Evolutionary conservation across 495 filamentous ascomycete genomes (phyloP).

Genomic region (Sabuloglossum arenarium): DNA sequence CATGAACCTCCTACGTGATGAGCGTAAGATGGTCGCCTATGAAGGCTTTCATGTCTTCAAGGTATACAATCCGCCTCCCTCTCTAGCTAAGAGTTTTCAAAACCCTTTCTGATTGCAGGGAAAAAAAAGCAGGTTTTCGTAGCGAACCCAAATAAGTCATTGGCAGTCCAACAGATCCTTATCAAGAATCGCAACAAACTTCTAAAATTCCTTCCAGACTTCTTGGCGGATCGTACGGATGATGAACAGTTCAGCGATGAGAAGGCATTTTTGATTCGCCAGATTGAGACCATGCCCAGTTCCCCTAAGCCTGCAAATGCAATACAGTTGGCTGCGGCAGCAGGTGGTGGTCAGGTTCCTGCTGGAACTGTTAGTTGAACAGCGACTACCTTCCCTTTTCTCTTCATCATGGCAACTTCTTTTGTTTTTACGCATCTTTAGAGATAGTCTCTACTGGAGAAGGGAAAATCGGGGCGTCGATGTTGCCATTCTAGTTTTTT

Average conservation of each 20-base stretch:
- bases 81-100: background rate
- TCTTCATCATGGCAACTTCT: background rate
- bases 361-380: background rate
- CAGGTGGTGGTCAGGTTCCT: background rate
- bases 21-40: constrained; percentile 96
- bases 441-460: background rate
- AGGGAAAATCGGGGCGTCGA: background rate
- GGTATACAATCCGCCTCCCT: constrained; percentile 23
- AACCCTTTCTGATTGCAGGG: background rate
- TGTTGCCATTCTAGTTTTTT: background rate
- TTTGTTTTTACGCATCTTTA: background rate
- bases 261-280: constrained; percentile 86
- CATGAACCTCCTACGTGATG: constrained; percentile 90
- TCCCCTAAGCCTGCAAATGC: background rate
- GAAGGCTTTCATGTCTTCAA: constrained; percentile 99
- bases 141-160: constrained; percentile 88
- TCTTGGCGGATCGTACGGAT: constrained; percentile 85
- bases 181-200: constrained; percentile 88
- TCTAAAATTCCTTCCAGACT: constrained; percentile 69
- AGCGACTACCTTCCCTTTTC: background rate
- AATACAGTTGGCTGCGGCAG: background rate
- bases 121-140: constrained; percentile 55
- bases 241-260: constrained; percentile 98
- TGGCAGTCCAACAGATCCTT: constrained; percentile 82
- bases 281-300: constrained; percentile 38